These are phyloP conservation scores for Grosmannia penicillata DNA, from an alignment of 2,329 filamentous ascomycete species.

Conservation along the genomic window DNA sequence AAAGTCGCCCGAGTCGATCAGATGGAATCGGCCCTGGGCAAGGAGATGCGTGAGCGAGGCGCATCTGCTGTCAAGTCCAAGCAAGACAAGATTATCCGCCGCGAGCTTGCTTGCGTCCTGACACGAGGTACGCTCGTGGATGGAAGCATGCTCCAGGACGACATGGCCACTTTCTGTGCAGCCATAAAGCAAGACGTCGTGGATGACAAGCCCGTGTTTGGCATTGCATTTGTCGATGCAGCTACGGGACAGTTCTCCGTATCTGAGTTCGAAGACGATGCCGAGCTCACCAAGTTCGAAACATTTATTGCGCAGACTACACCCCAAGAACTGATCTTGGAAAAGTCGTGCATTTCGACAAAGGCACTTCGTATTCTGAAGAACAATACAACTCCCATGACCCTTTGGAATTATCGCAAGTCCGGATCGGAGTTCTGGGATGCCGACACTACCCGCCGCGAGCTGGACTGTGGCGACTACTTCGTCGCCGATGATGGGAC, in stretches of 20 bases:
- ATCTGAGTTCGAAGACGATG: constrained; percentile 83
- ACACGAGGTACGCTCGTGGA: constrained; percentile 90
- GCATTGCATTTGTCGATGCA: constrained; percentile 86
- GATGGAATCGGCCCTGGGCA: constrained; percentile 86
- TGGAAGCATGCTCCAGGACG: constrained; percentile 90
- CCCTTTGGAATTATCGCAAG: constrained; percentile 90
- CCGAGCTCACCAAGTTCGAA: constrained; percentile 91
- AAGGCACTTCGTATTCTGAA: constrained; percentile 87
- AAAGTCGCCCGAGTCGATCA: constrained; percentile 96
- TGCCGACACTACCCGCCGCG: constrained; percentile 64
- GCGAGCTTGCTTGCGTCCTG: constrained; percentile 80
- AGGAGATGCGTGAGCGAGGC: constrained; percentile 95
- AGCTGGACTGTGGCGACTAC: constrained; percentile 67
- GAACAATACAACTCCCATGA: constrained; percentile 85
- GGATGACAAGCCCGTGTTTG: constrained; percentile 64
- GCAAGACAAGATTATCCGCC: constrained; percentile 82
- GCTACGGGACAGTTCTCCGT: constrained; percentile 91
- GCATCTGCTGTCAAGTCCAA: constrained; percentile 46
- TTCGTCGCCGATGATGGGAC: constrained; percentile 44
- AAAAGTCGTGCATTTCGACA: constrained; percentile 75
- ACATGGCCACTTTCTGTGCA: constrained; percentile 93
- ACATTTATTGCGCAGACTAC: constrained; percentile 87
- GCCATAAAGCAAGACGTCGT: constrained; percentile 71
- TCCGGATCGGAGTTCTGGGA: constrained; percentile 82
- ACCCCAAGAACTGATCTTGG: constrained; percentile 76